These are phyloP conservation scores for Tolypocladium pustulatum DNA, from an alignment of 2,329 filamentous ascomycete species.

Conservation along the genomic window DNA sequence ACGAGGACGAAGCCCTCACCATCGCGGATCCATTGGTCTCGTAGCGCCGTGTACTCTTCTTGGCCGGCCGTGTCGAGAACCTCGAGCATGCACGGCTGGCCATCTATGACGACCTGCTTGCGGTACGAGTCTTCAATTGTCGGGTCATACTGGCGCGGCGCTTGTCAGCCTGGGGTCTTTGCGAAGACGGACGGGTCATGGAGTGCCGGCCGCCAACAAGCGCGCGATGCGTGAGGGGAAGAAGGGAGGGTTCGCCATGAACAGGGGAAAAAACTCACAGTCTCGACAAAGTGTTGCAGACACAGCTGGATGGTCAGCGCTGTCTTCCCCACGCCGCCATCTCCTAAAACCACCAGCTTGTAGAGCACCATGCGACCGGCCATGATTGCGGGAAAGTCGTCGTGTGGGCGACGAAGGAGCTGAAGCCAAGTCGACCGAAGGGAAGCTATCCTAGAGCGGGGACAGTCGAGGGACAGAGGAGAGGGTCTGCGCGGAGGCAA, in stretches of 20 bases:
- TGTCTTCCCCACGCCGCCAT: conserved; percentile 90
- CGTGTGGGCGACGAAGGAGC: conserved; percentile 1
- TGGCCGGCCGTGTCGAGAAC: conserved; percentile 95
- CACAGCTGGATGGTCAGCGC: conserved; percentile 94
- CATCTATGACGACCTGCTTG: conserved; percentile 87
- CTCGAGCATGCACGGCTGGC: conserved; percentile 93
- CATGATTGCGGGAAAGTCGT: conserved; percentile 41
- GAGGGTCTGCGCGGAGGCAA: neutral
- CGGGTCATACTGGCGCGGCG: conserved; percentile 57
- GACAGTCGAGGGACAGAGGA: neutral
- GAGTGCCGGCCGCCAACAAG: neutral
- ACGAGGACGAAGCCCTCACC: conserved; percentile 96
- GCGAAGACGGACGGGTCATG: neutral
- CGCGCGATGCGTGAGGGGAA: neutral
- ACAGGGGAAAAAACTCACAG: conserved; percentile 39
- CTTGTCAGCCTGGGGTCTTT: neutral
- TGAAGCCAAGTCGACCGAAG: neutral
- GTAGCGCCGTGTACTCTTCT: conserved; percentile 93
- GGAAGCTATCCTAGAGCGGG: neutral
- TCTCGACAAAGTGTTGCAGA: conserved; percentile 97
- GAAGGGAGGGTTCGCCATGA: neutral
- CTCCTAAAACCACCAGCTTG: conserved; percentile 89
- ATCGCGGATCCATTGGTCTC: conserved; percentile 97
- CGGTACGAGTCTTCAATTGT: conserved; percentile 84
- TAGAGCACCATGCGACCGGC: conserved; percentile 91